Evolutionary conservation across 805 yeast species (phyloP).

Genomic region (Grigorovia yakushimaensis): DNA sequence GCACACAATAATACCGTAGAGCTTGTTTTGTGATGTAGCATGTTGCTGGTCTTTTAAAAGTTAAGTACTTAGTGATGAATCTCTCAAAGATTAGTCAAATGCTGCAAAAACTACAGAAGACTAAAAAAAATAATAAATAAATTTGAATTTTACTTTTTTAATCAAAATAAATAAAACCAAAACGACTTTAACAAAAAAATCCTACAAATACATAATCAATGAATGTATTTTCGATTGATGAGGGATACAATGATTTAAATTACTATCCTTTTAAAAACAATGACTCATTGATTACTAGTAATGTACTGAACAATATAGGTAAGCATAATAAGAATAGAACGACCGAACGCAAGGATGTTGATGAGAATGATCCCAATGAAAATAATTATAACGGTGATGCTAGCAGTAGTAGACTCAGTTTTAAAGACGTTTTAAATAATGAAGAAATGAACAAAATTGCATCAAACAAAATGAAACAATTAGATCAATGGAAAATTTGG

Average conservation of each 20-base stretch:
- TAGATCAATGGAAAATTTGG: conserved; percentile 3
- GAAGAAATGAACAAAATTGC: neutral
- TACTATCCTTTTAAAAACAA: neutral
- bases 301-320: neutral
- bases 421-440: neutral
- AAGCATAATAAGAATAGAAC: neutral
- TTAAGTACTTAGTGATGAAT: too few relatives aligned
- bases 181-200: too few relatives aligned
- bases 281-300: neutral
- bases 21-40: too few relatives aligned
- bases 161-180: too few relatives aligned
- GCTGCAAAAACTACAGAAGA: too few relatives aligned
- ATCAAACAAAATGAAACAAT: neutral
- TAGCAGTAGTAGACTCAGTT: too few relatives aligned
- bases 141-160: too few relatives aligned
- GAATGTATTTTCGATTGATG: neutral
- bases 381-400: neutral
- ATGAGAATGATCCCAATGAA: neutral
- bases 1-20: too few relatives aligned
- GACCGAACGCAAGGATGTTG: neutral
- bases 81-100: too few relatives aligned
- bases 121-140: too few relatives aligned
- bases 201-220: neutral
- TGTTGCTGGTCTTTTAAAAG: too few relatives aligned
- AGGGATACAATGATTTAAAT: neutral